These are phyloP conservation scores for Platanthera guangdongensis DNA, from an alignment of 106 monocot species.

Conservation along the genomic window DNA sequence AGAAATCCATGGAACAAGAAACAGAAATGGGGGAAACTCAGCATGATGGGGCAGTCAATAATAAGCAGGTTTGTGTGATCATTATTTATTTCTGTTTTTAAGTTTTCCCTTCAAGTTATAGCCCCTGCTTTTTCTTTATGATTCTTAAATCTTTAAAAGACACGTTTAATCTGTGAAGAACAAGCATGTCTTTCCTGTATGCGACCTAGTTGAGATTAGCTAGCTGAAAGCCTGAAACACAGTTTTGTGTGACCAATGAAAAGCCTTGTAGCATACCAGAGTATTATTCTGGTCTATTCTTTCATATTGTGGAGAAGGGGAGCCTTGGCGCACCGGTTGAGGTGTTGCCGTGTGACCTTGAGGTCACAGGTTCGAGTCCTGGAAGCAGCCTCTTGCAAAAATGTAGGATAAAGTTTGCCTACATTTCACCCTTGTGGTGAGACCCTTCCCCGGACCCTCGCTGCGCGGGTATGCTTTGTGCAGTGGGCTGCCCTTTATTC, in stretches of 20 bases:
- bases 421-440: too few relatives aligned
- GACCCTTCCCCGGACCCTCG: too few relatives aligned
- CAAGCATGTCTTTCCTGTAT: neutral
- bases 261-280: neutral
- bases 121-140: neutral
- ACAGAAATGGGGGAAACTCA: slow-evolving; percentile 23
- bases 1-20: slow-evolving; percentile 41
- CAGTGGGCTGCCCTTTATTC: neutral
- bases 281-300: neutral
- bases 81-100: slow-evolving; percentile 4
- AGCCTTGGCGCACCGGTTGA: neutral
- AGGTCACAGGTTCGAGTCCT: too few relatives aligned
- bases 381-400: too few relatives aligned
- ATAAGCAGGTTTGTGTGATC: slow-evolving; percentile 38
- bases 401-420: too few relatives aligned
- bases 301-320: neutral
- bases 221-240: neutral
- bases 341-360: too few relatives aligned
- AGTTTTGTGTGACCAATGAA: neutral
- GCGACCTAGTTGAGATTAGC: neutral
- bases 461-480: too few relatives aligned
- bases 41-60: slow-evolving; percentile 4
- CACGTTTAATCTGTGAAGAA: neutral
- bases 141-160: neutral
- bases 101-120: neutral